A percentile compares a stretch with the other conserved stretches of the same genome.
phyloP scores from a whole-genome alignment of 768 basidiomycete genomes.

The Artomyces pyxidatus region DNA sequence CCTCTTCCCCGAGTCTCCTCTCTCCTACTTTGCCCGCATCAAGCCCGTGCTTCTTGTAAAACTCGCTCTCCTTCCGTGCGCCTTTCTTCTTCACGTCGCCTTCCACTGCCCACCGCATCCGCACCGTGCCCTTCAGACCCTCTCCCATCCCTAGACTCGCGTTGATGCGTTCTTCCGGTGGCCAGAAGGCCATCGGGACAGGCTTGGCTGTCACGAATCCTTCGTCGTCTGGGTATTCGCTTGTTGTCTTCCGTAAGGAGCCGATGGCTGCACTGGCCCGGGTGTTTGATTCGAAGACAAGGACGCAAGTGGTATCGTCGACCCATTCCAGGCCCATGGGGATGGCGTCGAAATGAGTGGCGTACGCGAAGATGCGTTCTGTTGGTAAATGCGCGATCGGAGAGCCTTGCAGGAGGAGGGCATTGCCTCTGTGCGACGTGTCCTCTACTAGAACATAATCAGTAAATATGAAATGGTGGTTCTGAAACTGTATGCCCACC shows the following conservation, averaged over 20 bases:
- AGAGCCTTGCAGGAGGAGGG: constrained; percentile 61
- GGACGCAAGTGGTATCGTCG: constrained; percentile 72
- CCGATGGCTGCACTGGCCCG: constrained; percentile 46
- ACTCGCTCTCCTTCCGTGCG: constrained; percentile 63
- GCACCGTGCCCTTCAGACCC: constrained; percentile 56
- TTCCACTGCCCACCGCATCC: constrained; percentile 67
- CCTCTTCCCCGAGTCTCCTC: constrained; percentile 25
- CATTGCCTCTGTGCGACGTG: constrained; percentile 46
- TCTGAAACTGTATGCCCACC: constrained; percentile 15
- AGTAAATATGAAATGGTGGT: background rate
- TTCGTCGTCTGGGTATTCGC: constrained; percentile 46
- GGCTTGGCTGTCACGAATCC: constrained; percentile 58
- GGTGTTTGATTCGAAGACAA: constrained; percentile 57
- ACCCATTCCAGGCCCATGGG: constrained; percentile 83
- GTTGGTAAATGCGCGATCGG: constrained; percentile 75
- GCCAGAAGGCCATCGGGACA: constrained; percentile 70
- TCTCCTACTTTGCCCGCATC: constrained; percentile 48
- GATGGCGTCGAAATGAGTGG: constrained; percentile 64
- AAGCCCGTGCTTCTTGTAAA: constrained; percentile 68
- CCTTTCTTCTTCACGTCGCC: constrained; percentile 76
- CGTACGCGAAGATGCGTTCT: constrained; percentile 71
- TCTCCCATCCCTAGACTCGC: constrained; percentile 61
- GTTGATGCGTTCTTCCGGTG: constrained; percentile 70
- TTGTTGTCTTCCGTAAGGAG: constrained; percentile 40
- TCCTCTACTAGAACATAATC: constrained; percentile 22